Evolutionary conservation across 306 rosid species (phyloP), one percentile per base, ranked within the genome.

Genomic region (Quercus robur): DNA sequence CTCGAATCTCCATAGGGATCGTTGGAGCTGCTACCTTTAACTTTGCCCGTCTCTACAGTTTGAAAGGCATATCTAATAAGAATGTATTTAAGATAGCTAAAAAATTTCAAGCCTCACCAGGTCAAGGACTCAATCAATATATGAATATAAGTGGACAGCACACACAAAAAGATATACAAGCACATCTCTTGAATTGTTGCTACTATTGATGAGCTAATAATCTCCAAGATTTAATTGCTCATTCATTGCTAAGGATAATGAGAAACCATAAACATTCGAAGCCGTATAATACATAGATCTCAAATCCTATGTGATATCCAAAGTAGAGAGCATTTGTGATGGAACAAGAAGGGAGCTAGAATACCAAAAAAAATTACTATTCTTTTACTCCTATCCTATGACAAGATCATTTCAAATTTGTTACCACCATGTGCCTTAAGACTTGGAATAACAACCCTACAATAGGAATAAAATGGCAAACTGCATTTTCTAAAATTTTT

Each of bases 1-100:
- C 90, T 78, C 98, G 90, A 83, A 75, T 59, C 88, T 88, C 98
- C 96, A 95, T 90, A 0, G 97, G 92, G 13, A 95, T 86, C 2
- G 78, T 51, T 3, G 92, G 90, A 5, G 82, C 77, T 2, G 84
- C 82, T 4, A 81, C 88, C 72, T 90, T 91, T 64, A 61, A 79
- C 83, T 87, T 95, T n/a, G 84, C 91, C 26, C 97, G 81, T 89
- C 87, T 90, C 96, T 95, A 76, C 81, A 82, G n/a, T 44, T 44
- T 33, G 14, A 74, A 85, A 58, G 33, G 56, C 75, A 56, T 17
- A 30, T 63, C 57, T 58, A 31, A 49, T 61, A 18, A 83, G 70
- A 75, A 73, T 12, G 5, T 14, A 20, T 25, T 5, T 1, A 56
- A 59, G 57, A 20, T 17, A 35, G 12, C 59, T 6, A 25, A 62